These are phyloP conservation scores for Colletotrichum nymphaeae DNA, from an alignment of 2,329 filamentous ascomycete species.

Conservation along the genomic window DNA sequence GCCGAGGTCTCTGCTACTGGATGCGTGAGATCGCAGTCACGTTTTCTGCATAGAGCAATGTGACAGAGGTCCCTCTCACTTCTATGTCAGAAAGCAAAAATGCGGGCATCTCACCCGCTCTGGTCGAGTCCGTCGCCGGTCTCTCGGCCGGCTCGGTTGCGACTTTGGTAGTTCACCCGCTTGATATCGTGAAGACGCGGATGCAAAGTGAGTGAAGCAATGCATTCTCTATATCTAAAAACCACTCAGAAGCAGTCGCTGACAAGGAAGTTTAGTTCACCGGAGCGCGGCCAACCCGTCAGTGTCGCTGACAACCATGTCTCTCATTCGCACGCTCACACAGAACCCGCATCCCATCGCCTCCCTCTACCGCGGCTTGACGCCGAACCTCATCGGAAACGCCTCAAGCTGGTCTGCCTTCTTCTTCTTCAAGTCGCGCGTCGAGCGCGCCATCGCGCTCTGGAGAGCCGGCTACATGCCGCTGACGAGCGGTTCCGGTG, in stretches of 20 bases:
- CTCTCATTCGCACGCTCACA: constrained; percentile 62
- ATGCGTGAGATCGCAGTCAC: not conserved
- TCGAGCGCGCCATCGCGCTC: constrained; percentile 59
- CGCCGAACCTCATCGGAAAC: constrained; percentile 92
- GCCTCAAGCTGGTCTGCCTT: constrained; percentile 92
- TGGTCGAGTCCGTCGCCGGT: constrained; percentile 89
- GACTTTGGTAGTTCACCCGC: constrained; percentile 88
- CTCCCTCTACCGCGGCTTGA: constrained; percentile 88
- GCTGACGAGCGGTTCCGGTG: constrained; percentile 1
- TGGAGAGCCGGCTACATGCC: constrained; percentile 42
- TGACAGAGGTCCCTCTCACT: constrained; percentile 34
- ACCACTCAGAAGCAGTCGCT: not conserved
- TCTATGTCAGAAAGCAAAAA: constrained; percentile 61
- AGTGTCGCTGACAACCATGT: constrained; percentile 59
- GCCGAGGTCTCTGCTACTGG: not conserved
- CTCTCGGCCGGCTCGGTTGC: constrained; percentile 89
- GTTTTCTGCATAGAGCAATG: constrained; percentile 20
- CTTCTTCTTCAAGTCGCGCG: constrained; percentile 79
- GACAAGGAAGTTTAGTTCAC: constrained; percentile 55
- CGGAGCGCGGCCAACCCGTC: constrained; percentile 54
- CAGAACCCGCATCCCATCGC: constrained; percentile 66
- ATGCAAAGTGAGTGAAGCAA: constrained; percentile 74
- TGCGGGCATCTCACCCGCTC: constrained; percentile 77
- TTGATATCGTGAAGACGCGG: constrained; percentile 96
- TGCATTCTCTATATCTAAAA: not conserved